Base-by-base conservation (phyloP, 495 filamentous ascomycete genomes). In the Lasiosphaeria ovina region DNA sequence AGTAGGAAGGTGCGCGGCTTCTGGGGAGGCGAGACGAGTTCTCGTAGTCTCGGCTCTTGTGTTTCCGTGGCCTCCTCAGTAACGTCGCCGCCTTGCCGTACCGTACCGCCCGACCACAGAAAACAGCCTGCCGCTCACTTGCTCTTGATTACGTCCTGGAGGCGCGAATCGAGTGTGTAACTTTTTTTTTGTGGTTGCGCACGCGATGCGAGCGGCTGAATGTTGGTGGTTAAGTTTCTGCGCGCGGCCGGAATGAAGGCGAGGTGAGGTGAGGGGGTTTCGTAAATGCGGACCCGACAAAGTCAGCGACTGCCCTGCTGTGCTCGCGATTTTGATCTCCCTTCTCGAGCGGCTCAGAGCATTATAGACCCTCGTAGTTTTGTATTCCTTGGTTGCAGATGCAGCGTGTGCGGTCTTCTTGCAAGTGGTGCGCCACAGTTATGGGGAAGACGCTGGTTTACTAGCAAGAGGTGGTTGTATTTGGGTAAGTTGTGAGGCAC, bases 401-500 rank as follows among this genome's bases (percentile, higher is more conserved):
- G 67, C 61, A 59, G 55, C 62, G 66, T 63, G 49, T 61, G 40
- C 47, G n/a, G 54, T 10, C 60, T 66, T 58, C 55, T 24, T 24
- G 24, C 24, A 59, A 66, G 63, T 64, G 64, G 55, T 65, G 66
- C 66, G 61, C 68, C 59, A 64, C 59, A 60, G 66, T 31, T 68
- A 60, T 60, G 57, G 51, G 62, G 59, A 57, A 60, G 63, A 34
- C 32, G 24, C 40, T 47, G 40, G 62, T 69, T 62, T 36, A 62
- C 65, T 36, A 54, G 66, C 48, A 59, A 52, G 66, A 55, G 16
- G 24, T 24, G 70, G 63, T 71, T 71, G 70, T 64, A 67, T 57
- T 66, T 65, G 66, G 68, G 70, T 61, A 72, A 72, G 70, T 69
- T 69, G 55, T 44, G 40, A 51, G 54, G 50, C 57, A 36, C n/a